Base-by-base conservation (phyloP, 2,329 filamentous ascomycete species). In the Microsporum audouinii region DNA sequence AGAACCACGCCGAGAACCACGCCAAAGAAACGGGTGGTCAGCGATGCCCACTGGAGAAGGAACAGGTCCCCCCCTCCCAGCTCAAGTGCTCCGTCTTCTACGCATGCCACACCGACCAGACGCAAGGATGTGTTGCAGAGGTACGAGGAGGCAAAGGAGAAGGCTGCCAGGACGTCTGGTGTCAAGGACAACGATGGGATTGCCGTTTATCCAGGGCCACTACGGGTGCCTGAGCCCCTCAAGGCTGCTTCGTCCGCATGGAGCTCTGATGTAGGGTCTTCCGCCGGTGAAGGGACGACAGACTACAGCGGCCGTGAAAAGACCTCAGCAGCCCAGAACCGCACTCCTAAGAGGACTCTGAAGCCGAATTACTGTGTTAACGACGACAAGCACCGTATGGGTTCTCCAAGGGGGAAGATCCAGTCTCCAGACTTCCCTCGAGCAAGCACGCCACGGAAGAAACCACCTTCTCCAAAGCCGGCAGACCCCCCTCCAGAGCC, bases 11-110 rank as follows among this genome's bases (percentile, higher is more conserved):
- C 38, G 8, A 59, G 36, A 34, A 84, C 79, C 57, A 84, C 89
- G 53, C 92, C 92, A 14, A 91, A 89, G 76, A 96, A 95, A 79
- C 84, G 91, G 65, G 89, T 97, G 60, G 84, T 96, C 63, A 96
- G 91, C 71, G 92, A 97, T 75, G 88, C 88, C 60, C 89, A 96
- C 75, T 97, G 92, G 72, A 82, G 80, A 63, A 80, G 79, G 62
- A 81, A 79, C 63, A 80, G 78, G 62, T 79, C 72, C 61, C 74
- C 79, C 6, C 56, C 57, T 43, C 38, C 33, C 34, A 57, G 23
- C 34, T 72, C 78, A 0, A 77, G 74, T 62, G 67, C 70, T 17
- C 71, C 69, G 41, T 62, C 70, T 43, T 63, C 73, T 45, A 70
- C 73, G 4, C 77, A 78, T 71, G 59, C 73, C 70, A 67, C 72